Percentiles rank a stretch among this genome's conserved stretches.
Conservation (phyloP, 106 monocot species). For the Cymbidium sinense region DNA sequence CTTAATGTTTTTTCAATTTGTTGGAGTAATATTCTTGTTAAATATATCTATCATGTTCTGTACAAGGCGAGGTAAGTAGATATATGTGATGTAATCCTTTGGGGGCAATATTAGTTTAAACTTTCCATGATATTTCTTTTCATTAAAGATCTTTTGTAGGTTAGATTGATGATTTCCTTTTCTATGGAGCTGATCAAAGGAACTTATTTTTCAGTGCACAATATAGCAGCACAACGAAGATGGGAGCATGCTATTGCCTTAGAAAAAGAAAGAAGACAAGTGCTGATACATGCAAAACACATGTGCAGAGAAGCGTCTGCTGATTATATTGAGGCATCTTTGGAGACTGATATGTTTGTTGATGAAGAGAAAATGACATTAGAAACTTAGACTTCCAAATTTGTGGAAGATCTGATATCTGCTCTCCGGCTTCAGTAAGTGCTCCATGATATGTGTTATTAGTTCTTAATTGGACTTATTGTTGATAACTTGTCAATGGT, state of each 20-base stretch:
- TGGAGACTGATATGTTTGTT: constrained; percentile 55
- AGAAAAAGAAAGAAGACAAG: constrained; percentile 88
- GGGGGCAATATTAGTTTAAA: neutral
- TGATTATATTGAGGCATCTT: constrained; percentile 25
- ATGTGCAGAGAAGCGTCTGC: constrained; percentile 59
- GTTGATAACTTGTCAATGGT: neutral
- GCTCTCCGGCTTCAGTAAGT: constrained; percentile 47
- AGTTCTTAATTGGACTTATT: neutral
- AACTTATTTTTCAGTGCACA: constrained; percentile 36
- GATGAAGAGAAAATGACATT: constrained; percentile 65
- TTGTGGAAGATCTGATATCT: constrained; percentile 59
- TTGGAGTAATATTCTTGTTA: neutral
- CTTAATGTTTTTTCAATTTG: neutral
- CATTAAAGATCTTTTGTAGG: neutral
- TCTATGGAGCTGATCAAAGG: neutral
- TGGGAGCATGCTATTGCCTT: constrained; percentile 65
- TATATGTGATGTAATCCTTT: neutral
- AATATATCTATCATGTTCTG: neutral
- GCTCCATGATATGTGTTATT: neutral
- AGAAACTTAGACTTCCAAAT: constrained; percentile 41
- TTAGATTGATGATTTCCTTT: neutral
- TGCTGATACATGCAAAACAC: constrained; percentile 74
- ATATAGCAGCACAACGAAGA: constrained; percentile 51
- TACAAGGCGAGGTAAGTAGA: neutral
- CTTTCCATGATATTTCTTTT: neutral